Conservation (phyloP, 1,139 yeast genomes). For the Taphrina betulina region DNA sequence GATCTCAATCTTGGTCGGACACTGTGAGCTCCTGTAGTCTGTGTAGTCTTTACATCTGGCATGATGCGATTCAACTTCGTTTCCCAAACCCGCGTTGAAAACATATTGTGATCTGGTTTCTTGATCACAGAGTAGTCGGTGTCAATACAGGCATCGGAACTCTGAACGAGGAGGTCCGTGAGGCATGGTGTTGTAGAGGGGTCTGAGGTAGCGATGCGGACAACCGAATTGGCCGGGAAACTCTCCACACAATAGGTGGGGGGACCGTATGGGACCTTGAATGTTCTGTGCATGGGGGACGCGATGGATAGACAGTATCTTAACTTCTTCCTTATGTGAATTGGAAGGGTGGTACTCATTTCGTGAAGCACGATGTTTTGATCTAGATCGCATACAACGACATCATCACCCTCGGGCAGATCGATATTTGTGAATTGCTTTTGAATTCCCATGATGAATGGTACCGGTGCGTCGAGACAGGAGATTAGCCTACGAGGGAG, state of each 20-base stretch:
- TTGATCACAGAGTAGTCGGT: too few relatives aligned
- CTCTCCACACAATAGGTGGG: slow-evolving; percentile 35
- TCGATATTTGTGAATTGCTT: slow-evolving; percentile 3
- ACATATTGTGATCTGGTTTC: too few relatives aligned
- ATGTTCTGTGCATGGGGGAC: slow-evolving; percentile 36
- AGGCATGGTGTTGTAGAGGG: too few relatives aligned
- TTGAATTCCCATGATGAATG: slow-evolving; percentile 37
- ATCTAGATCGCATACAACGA: slow-evolving; percentile 37
- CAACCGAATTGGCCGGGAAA: slow-evolving; percentile 31
- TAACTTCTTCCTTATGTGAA: slow-evolving; percentile 33
- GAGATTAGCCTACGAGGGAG: slow-evolving; percentile 35
- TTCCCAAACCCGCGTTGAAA: too few relatives aligned
- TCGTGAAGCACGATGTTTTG: slow-evolving; percentile 19
- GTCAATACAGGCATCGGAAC: too few relatives aligned
- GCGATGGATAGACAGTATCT: slow-evolving; percentile 24
- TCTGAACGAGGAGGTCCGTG: too few relatives aligned
- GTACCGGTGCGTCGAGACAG: slow-evolving; percentile 38
- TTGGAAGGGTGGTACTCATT: slow-evolving; percentile 35
- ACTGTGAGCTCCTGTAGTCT: too few relatives aligned
- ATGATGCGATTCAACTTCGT: too few relatives aligned
- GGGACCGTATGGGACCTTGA: slow-evolving; percentile 33
- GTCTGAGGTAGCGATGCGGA: slow-evolving; percentile 2
- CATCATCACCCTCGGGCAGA: slow-evolving; percentile 35
- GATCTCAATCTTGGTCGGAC: too few relatives aligned
- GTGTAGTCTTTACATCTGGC: too few relatives aligned